Base-by-base conservation (phyloP, 2,329 filamentous ascomycete genomes). In the Colletotrichum australisinense region DNA sequence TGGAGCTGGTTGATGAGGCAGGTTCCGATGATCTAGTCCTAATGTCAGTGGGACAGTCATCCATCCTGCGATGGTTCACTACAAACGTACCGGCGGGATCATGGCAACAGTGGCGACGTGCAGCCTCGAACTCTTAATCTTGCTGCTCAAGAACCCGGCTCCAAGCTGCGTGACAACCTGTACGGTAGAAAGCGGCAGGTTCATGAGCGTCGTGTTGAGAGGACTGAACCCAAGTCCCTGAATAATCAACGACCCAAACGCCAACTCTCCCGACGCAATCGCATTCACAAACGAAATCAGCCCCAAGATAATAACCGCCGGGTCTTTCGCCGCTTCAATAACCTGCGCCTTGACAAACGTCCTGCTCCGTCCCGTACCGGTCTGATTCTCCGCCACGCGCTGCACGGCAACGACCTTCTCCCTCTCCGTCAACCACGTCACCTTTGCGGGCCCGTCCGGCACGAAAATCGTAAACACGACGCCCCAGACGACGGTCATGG, bases 191-290 rank as follows among this genome's bases (percentile, higher is more conserved):
- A 73, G 70, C 32, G 89, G 89, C 66, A 91, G 89, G 76, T 89
- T 89, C 78, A 92, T 85, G 30, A 90, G 84, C 22, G 88, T 85
- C 0, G 87, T 87, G 77, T 90, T 83, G 32, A 91, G 80, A 32
- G 84, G 83, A 0, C 86, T 86, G 78, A 90, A 90, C 3, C 87
- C 87, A 62, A 90, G 90, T 5, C 87, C 88, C 55, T 82, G 83
- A 77, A 90, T 84, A 63, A 90, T 87, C 32, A 90, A 32, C 26
- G 70, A 73, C 0, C 70, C 70, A 14, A 73, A 73, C 2, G 70
- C 67, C 5, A 70, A 16, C 0, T 67, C 70, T 1, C 70, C 70
- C n/a, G 70, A 73, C 1, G 70, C 70, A 19, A 73, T 73, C 2
- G 70, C 70, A 11, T 73, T 73, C 9, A 73, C 67, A 22, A 73